Conservation (phyloP, 139 green algal genomes). For the Tetradesmus obliquus region DNA sequence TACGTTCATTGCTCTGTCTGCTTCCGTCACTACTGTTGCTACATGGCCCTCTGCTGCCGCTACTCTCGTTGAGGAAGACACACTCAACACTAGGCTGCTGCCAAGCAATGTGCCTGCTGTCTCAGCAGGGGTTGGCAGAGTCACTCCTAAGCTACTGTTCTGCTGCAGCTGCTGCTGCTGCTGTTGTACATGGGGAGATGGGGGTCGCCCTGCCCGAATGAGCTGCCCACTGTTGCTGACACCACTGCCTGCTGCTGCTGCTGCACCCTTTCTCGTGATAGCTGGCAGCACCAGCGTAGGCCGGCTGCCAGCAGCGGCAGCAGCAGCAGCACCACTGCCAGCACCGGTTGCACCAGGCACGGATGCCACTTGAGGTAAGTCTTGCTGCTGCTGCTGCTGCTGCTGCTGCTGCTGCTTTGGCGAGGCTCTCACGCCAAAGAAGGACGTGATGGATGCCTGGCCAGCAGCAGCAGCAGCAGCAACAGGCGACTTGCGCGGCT, state of each 20-base stretch:
- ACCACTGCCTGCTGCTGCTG: conserved; percentile 25
- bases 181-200: background rate
- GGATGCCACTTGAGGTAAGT: background rate
- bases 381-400: background rate
- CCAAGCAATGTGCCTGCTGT: background rate
- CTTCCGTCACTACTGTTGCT: background rate
- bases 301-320: background rate
- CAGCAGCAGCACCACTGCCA: background rate
- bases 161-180: background rate
- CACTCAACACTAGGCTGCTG: background rate
- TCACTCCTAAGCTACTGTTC: background rate
- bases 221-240: background rate
- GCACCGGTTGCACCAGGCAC: background rate
- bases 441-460: conserved; percentile 49
- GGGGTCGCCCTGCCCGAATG: background rate
- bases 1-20: background rate
- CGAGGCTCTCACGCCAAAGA: conserved; percentile 23
- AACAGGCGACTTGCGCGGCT: conserved; percentile 19
- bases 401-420: conserved; percentile 8
- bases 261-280: background rate
- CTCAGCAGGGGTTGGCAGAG: background rate
- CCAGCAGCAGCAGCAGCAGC: conserved; percentile 13
- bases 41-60: background rate
- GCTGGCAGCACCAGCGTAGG: background rate
- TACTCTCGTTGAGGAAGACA: background rate